phyloP scores from a whole-genome alignment of 441 rosid genomes.

The Syzygium syzygioides region DNA sequence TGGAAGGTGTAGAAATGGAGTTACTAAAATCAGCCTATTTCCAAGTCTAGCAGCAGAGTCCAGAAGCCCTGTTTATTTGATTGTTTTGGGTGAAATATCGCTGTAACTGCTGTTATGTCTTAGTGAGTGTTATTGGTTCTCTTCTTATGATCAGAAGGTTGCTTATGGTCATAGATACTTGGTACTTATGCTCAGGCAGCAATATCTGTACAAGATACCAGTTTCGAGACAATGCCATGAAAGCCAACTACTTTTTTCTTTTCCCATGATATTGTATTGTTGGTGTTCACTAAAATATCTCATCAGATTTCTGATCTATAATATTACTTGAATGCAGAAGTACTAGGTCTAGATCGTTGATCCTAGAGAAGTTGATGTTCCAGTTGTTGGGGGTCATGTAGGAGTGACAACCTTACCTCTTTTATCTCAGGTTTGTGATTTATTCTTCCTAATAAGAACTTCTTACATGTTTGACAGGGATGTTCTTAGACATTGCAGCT shows the following conservation, averaged over 20 bases:
- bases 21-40: no score
- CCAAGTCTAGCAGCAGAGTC: not conserved
- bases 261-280: no score
- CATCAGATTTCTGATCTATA: not conserved
- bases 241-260: no score
- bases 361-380: constrained; percentile 68
- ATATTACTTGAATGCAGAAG: constrained; percentile 43
- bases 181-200: no score
- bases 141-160: not conserved
- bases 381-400: constrained; percentile 39
- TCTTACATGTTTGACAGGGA: no score
- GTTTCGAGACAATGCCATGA: no score
- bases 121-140: not conserved
- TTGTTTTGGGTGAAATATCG: not conserved
- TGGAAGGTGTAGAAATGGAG: not conserved
- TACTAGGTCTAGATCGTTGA: constrained; percentile 54
- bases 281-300: not conserved
- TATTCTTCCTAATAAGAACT: not conserved
- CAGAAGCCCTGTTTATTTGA: not conserved
- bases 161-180: not conserved
- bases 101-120: not conserved
- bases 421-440: constrained; percentile 38
- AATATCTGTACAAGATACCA: no score
- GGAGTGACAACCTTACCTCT: constrained; percentile 69
- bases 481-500: no score